Percentiles rank a stretch among this genome's conserved stretches.
Evolutionary conservation across 2,329 filamentous ascomycete species (phyloP).

Genomic region (Exophiala mesophila): DNA sequence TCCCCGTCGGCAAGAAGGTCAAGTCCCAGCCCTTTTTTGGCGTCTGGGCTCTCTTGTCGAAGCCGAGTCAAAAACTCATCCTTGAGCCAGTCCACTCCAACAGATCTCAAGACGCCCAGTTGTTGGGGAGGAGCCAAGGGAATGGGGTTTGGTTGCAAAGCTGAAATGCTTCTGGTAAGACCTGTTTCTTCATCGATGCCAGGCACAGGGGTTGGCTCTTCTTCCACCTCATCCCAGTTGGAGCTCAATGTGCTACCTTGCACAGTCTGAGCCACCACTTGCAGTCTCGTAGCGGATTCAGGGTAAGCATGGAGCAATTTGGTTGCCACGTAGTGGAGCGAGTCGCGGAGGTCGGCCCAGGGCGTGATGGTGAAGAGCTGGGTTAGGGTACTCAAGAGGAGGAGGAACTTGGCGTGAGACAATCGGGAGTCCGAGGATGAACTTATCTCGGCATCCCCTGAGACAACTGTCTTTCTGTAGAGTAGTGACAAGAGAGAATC

Average conservation of each 20-base stretch:
- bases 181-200: constrained; percentile 22
- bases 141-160: constrained; percentile 19
- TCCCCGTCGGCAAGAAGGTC: background rate
- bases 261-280: constrained; percentile 24
- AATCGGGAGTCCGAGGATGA: constrained; percentile 6
- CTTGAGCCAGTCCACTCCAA: constrained; percentile 28
- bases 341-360: constrained; percentile 21
- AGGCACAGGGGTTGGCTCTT: constrained; percentile 12
- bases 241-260: constrained; percentile 17
- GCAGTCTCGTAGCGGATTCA: constrained; percentile 13
- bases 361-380: constrained; percentile 24
- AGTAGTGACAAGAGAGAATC: constrained; percentile 21
- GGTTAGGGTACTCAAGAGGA: constrained; percentile 21
- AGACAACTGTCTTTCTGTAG: constrained; percentile 9
- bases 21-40: background rate
- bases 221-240: constrained; percentile 21
- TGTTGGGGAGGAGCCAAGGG: constrained; percentile 18
- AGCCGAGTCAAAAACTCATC: constrained; percentile 14
- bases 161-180: constrained; percentile 18
- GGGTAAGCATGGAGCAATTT: constrained; percentile 23
- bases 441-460: background rate
- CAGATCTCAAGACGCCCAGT: constrained; percentile 20
- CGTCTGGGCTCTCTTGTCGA: constrained; percentile 1
- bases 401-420: constrained; percentile 19
- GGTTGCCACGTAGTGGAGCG: constrained; percentile 22